Evolutionary conservation across 768 basidiomycete genomes (phyloP), one percentile per base, ranked within the genome.

Genomic region (Phaeotremella fagi): DNA sequence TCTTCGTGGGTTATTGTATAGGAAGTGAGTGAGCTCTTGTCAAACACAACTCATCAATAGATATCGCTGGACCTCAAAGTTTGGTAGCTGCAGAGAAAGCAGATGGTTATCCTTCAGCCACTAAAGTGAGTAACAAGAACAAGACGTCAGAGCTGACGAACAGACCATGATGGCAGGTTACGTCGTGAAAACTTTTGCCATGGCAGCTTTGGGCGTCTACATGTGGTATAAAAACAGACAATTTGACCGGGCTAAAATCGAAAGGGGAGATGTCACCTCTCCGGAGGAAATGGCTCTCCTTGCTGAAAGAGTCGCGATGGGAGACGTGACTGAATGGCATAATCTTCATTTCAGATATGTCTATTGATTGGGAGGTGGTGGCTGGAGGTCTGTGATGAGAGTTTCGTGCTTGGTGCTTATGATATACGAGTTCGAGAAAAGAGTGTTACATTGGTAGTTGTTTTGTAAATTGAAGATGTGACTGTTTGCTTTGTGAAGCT

Each of bases 221-320:
- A 75, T 75, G 74, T 66, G 55, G 56, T 66, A 63, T 48, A 66
- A 63, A n/a, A 75, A 74, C 51, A 53, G 60, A 1, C 26, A 62
- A 45, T 61, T 73, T 20, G 62, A 75, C 54, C 52, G 52, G 24
- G 36, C 36, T 2, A 58, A 63, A 6, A 41, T 3, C 9, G 50
- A 33, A 12, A 16, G 55, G n/a, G 60, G 66, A 16, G 31, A 33
- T 7, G 31, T 33, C 7, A 7, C 16, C 9, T 7, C 9, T 33
- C 9, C 7, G 9, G 31, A 16, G 9, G 31, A 33, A 16, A 33
- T 7, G 16, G 9, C 7, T 7, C 31, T 33, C 31, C 7, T 7
- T 7, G 31, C 31, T 16, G 31, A 33, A 16, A 16, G 9, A 7
- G 31, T 33, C 16, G 31, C 9, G 16, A 33, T 33, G 31, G 31